Evolutionary conservation across 768 basidiomycete genomes (phyloP).

Genomic region (Asterophora parasitica): DNA sequence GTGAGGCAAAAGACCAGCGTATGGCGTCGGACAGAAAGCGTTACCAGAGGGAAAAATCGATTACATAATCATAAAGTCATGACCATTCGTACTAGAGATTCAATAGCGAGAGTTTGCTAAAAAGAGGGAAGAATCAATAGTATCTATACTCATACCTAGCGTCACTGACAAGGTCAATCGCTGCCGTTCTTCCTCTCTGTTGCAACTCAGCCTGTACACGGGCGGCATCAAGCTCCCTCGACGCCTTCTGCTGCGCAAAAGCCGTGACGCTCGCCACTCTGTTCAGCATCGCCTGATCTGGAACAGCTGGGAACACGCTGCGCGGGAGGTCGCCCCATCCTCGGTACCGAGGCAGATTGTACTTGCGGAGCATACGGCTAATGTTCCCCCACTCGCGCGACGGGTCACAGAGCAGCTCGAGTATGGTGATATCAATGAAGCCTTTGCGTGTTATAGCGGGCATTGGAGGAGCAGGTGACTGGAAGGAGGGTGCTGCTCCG

Average conservation of each 20-base stretch:
- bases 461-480: conserved; percentile 6
- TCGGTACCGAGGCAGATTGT: conserved; percentile 10
- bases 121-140: background rate
- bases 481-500: background rate
- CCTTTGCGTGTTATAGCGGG: conserved; percentile 13
- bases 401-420: conserved; percentile 10
- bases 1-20: too few species aligned
- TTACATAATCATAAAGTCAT: too few species aligned
- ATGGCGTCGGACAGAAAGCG: too few species aligned
- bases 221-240: conserved; percentile 4
- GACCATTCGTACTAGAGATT: background rate
- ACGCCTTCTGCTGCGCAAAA: conserved; percentile 6
- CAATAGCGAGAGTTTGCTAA: background rate
- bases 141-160: conserved; percentile 4
- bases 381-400: conserved; percentile 8
- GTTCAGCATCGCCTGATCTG: conserved; percentile 9
- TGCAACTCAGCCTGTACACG: conserved; percentile 1
- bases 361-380: conserved; percentile 8
- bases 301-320: conserved; percentile 6
- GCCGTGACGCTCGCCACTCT: conserved; percentile 4
- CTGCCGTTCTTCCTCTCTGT: background rate
- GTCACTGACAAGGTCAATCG: conserved; percentile 5
- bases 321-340: conserved; percentile 13
- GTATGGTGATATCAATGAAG: conserved; percentile 10
- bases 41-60: too few species aligned